Evolutionary conservation across 1,284 basidiomycete species (phyloP), one percentile per base, ranked within the genome.

Genomic region (Exobasidium cylindrosporum): DNA sequence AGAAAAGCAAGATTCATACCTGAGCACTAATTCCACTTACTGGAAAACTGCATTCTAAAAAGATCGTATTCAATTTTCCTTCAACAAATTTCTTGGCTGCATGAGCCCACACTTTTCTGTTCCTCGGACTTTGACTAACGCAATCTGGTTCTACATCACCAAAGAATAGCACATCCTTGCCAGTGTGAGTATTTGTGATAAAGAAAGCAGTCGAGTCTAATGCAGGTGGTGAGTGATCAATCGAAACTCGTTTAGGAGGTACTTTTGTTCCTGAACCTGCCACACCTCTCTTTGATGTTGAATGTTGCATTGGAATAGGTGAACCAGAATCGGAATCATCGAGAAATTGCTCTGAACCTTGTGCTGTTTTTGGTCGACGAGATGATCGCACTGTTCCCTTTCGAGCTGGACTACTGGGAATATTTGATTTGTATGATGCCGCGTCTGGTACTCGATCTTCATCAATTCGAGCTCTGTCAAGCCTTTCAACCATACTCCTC

Each of bases 121-220:
- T 78, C 28, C 67, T 58, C n/a, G 66, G 70, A 10, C 58, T 58
- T 26, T 65, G 65, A 4, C 69, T 69, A 4, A 78, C 62, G 44
- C 67, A 64, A 57, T 78, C 76, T 1, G 76, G 74, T 56, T 78
- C 76, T 2, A 78, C 76, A 60, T 78, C 76, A 31, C 76, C 76
- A 54, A 78, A 69, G 62, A 78, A 77, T 50, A 78, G 67, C 21
- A 77, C 73, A 46, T 77, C 74, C 29, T 62, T 64, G 55, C 74
- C 74, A 30, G 69, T 68, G 6, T 55, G 57, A 24, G 59, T 66
- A 67, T 78, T 70, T 2, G 68, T 75, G 65, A 78, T 71, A 58
- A 75, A 72, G 46, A 76, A 78, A 0, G 74, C 74, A 1, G 76
- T 78, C 23, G 69, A 72, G 44, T 75, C 73, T 40, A 76, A 64